Evolutionary conservation across 768 basidiomycete species (phyloP).

Genomic region (Hemileccinum rubropunctum): DNA sequence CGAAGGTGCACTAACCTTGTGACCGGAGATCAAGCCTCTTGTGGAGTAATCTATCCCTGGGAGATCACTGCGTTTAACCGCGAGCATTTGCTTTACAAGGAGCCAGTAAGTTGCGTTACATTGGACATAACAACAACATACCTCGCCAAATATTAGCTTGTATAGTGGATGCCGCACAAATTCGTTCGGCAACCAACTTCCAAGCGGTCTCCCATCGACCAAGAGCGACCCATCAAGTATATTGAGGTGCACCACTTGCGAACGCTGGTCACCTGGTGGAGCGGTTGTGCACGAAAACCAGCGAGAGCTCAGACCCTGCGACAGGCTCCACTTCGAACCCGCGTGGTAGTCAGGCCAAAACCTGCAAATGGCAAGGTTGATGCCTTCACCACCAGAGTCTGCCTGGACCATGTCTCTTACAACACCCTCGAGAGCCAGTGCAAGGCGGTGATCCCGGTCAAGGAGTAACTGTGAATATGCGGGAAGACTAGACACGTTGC

Average conservation of each 20-base stretch:
- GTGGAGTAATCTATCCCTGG: conserved; percentile 25
- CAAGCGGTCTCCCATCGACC: conserved; percentile 22
- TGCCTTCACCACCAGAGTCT: conserved; percentile 10
- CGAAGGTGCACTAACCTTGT: conserved; percentile 14
- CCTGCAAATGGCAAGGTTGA: conserved; percentile 29
- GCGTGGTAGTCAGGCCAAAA: conserved; percentile 33
- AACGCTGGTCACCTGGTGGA: conserved; percentile 1
- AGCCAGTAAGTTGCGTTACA: background rate
- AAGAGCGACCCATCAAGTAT: conserved; percentile 30
- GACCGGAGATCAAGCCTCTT: conserved; percentile 9
- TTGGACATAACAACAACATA: background rate
- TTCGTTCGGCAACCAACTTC: conserved; percentile 8
- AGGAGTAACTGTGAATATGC: conserved; percentile 23
- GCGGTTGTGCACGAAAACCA: conserved; percentile 31
- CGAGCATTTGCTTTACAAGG: conserved; percentile 8
- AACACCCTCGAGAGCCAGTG: conserved; percentile 24
- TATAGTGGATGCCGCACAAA: conserved; percentile 16
- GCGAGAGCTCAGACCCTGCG: conserved; percentile 19
- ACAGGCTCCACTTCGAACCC: conserved; percentile 24
- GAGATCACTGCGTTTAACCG: conserved; percentile 18
- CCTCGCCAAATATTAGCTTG: conserved; percentile 17
- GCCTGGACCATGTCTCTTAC: conserved; percentile 15
- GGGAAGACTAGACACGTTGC: background rate
- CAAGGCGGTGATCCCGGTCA: conserved; percentile 32
- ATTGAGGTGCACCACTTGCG: conserved; percentile 38